A percentile compares a stretch with the other conserved stretches of the same genome.
Conservation (phyloP, 805 yeast genomes). For the Pichia rugopelliculosa region DNA sequence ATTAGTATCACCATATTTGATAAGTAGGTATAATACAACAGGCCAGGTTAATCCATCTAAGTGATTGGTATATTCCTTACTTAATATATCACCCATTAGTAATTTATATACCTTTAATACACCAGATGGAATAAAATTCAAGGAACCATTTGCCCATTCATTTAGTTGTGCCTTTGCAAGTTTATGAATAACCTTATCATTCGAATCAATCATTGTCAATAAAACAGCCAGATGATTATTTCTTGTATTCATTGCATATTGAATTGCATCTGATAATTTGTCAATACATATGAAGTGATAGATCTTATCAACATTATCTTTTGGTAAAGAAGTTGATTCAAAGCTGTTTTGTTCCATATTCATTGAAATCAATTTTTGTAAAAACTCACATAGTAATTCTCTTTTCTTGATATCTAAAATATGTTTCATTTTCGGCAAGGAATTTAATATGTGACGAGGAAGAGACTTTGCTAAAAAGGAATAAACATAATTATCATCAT, state of each 20-base stretch:
- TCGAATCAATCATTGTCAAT: slow-evolving; percentile 64
- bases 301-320: slow-evolving; percentile 43
- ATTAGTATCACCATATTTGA: slow-evolving; percentile 57
- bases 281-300: slow-evolving; percentile 46
- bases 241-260: slow-evolving; percentile 48
- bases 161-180: slow-evolving; percentile 57
- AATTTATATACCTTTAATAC: slow-evolving; percentile 57
- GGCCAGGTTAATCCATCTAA: slow-evolving; percentile 56
- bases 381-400: slow-evolving; percentile 48
- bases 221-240: slow-evolving; percentile 67
- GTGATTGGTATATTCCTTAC: slow-evolving; percentile 26
- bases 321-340: slow-evolving; percentile 8
- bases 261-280: slow-evolving; percentile 54
- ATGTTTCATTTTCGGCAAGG: slow-evolving; percentile 7
- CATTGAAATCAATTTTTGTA: slow-evolving; percentile 36
- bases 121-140: slow-evolving; percentile 42
- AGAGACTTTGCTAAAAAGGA: slow-evolving; percentile 10
- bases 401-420: slow-evolving; percentile 32
- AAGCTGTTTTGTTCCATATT: slow-evolving; percentile 27
- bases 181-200: slow-evolving; percentile 46
- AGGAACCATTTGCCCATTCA: slow-evolving; percentile 49
- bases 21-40: slow-evolving; percentile 45
- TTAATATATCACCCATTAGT: slow-evolving; percentile 44
- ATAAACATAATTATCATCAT: slow-evolving; percentile 34
- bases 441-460: not conserved